These are phyloP conservation scores for Auriscalpium vulgare DNA, from an alignment of 768 basidiomycete genomes.

Conservation along the genomic window DNA sequence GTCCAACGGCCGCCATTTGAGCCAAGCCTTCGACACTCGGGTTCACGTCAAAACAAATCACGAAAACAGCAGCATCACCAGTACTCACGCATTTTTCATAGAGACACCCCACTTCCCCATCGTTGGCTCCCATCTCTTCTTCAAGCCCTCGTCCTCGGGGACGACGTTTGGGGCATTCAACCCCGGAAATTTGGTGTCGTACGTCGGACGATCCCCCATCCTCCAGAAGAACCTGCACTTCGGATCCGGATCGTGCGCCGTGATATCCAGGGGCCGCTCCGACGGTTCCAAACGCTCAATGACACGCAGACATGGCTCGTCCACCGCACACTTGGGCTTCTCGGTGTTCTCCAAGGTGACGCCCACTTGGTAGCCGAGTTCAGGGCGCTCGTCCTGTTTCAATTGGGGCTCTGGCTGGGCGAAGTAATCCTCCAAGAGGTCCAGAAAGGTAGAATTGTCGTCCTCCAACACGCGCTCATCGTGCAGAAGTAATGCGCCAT, in stretches of 20 bases:
- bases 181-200: conserved; percentile 67
- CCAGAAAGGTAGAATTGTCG: conserved; percentile 77
- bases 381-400: conserved; percentile 73
- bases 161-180: conserved; percentile 79
- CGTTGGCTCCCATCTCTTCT: conserved; percentile 54
- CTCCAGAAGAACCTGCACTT: conserved; percentile 94
- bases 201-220: conserved; percentile 69
- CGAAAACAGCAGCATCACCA: neutral
- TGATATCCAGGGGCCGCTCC: conserved; percentile 82
- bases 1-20: conserved; percentile 80
- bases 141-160: conserved; percentile 53
- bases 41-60: conserved; percentile 5
- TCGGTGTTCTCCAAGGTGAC: conserved; percentile 97
- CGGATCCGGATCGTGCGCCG: conserved; percentile 76
- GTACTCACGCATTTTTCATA: conserved; percentile 85
- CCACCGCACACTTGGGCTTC: conserved; percentile 77
- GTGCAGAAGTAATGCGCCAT: conserved; percentile 79
- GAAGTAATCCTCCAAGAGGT: conserved; percentile 93
- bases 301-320: conserved; percentile 74
- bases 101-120: conserved; percentile 84
- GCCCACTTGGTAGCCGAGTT: conserved; percentile 86
- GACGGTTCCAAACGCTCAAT: conserved; percentile 69
- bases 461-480: conserved; percentile 80
- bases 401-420: conserved; percentile 55
- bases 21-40: conserved; percentile 77